Evolutionary conservation across 116 monocot species (phyloP).

Genomic region (Iris pallida): DNA sequence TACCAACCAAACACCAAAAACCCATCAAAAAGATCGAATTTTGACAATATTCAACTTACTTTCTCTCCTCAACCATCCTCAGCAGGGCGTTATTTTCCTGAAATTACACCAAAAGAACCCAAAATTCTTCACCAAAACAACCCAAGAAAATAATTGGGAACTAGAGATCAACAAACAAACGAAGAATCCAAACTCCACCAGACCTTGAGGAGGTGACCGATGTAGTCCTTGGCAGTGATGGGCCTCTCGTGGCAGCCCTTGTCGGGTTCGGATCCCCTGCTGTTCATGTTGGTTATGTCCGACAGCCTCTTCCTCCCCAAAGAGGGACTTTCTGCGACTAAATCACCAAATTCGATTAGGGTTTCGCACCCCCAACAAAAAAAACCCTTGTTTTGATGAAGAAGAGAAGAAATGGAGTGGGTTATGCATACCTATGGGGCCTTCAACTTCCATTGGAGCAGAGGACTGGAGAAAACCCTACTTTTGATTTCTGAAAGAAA

Average conservation of each 20-base stretch:
- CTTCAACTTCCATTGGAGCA: not conserved
- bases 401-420: not conserved
- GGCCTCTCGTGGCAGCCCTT: conserved; percentile 9
- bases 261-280: not conserved
- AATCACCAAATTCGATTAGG: not conserved
- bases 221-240: conserved; percentile 20
- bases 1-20: not conserved
- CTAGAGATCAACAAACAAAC: not conserved
- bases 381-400: conserved; percentile 1
- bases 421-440: not conserved
- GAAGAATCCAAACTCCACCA: not conserved
- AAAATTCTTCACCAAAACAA: not conserved
- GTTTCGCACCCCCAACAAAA: not conserved
- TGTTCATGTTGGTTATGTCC: conserved; percentile 38
- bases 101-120: conserved; percentile 4
- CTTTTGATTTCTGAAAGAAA: not conserved
- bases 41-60: conserved; percentile 26
- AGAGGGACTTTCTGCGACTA: conserved; percentile 7
- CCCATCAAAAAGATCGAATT: not conserved
- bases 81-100: conserved; percentile 59
- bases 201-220: conserved; percentile 34
- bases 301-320: conserved; percentile 27
- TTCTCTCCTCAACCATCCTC: conserved; percentile 56
- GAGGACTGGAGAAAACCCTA: not conserved
- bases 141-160: not conserved